Evolutionary conservation across 768 basidiomycete species (phyloP).

Genomic region (Boletus patriciae): DNA sequence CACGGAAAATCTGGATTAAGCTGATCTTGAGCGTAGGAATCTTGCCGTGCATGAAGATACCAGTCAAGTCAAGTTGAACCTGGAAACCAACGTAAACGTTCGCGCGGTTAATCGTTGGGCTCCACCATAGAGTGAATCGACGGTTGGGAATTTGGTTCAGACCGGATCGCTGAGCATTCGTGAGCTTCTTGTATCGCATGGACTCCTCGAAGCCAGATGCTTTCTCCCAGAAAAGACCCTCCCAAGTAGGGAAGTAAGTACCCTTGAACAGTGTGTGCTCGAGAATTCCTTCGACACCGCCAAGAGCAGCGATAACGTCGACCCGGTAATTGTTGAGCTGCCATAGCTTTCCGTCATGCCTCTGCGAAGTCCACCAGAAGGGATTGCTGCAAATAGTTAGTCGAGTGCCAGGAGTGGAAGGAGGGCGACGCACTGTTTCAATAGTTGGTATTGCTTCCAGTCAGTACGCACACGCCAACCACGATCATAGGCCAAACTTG

Average conservation of each 20-base stretch:
- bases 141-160: constrained; percentile 97
- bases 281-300: constrained; percentile 94
- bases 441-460: constrained; percentile 95
- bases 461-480: constrained; percentile 98
- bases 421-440: constrained; percentile 69
- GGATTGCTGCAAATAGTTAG: constrained; percentile 66
- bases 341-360: constrained; percentile 96
- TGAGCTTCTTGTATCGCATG: constrained; percentile 94
- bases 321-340: constrained; percentile 98
- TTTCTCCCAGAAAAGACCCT: constrained; percentile 99
- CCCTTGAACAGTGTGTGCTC: constrained; percentile 98
- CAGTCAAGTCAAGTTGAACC: constrained; percentile 96
- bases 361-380: constrained; percentile 99
- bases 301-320: constrained; percentile 96
- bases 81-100: constrained; percentile 99
- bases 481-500: constrained; percentile 91
- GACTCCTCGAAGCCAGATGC: constrained; percentile 96
- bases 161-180: constrained; percentile 98
- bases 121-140: constrained; percentile 99
- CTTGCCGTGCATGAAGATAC: constrained; percentile 98
- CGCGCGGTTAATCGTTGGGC: constrained; percentile 97
- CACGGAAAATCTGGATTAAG: constrained; percentile 99
- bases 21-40: constrained; percentile 98
- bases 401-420: not conserved
- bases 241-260: constrained; percentile 97